Evolutionary conservation across 192 early-diverging fungal species (phyloP), one percentile per base, ranked within the genome.

Genomic region (Entomortierella beljakovae): DNA sequence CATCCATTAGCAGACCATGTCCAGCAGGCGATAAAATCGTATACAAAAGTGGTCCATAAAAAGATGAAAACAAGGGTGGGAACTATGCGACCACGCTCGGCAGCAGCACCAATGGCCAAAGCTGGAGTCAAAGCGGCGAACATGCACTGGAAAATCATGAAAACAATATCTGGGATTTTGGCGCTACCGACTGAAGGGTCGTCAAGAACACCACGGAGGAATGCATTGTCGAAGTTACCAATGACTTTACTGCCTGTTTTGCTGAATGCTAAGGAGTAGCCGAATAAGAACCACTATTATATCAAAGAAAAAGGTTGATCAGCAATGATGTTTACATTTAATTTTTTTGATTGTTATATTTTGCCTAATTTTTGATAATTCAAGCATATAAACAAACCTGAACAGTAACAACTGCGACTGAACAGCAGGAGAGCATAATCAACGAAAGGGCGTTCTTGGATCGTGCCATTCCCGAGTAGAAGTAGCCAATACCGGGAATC

Each of bases 21-120:
- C 95, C 96, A 97, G 88, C 93, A 99, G 16, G 96, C 96, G 59
- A 94, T 90, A n/a, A 91, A 92, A 81, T 96, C 92, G 76, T 99
- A 99, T 25, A 97, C 93, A 61, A 99, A 56, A 9, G 97, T 96
- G 9, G 91, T 86, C 97, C 96, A 99, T 49, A 97, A 80, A 70
- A 98, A 95, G 67, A 94, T 90, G 77, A 97, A 99, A 61, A 98
- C 75, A 53, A 96, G 86, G 38, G 92, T 89, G 1, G 97, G 96
- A 22, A 96, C 62, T 20, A 98, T 80, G 54, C 94, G 90, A 57
- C 95, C 88, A 32, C 97, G 90, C 76, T 98, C 97, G 37, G 96
- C 95, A 20, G 92, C 92, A 23, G 94, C 91, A 32, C 96, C 96
- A 54, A 98, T 90, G 15, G 95, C 94, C 59, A 99, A 85, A 20